A percentile compares a stretch with the other conserved stretches of the same genome.
Evolutionary conservation across 495 filamentous ascomycete genomes (phyloP).

Genomic region (Tuber aestivum): DNA sequence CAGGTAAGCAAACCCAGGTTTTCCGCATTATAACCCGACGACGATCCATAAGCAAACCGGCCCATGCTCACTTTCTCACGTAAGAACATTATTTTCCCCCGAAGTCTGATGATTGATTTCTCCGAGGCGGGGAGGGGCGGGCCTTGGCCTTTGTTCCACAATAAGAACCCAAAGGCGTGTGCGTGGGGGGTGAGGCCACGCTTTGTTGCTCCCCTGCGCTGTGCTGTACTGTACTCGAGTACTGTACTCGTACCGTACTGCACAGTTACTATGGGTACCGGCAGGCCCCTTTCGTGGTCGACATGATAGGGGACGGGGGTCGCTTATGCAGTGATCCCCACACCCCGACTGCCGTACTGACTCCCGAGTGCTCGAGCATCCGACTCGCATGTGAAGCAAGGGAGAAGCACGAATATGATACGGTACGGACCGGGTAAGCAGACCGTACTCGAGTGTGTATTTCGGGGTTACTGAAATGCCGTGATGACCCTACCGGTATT

Average conservation of each 20-base stretch:
- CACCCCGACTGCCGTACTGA: neutral
- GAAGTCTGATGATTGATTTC: neutral
- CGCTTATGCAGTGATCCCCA: neutral
- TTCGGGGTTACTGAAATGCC: neutral
- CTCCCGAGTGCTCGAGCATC: neutral
- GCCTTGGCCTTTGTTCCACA: neutral
- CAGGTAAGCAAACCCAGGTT: conserved; percentile 1
- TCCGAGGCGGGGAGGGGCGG: neutral
- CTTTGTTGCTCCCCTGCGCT: neutral
- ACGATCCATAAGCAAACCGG: neutral
- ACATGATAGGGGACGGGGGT: neutral
- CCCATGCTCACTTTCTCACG: conserved; percentile 1
- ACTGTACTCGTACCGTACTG: no score
- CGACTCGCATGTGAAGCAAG: neutral
- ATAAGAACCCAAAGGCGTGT: neutral
- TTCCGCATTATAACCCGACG: neutral
- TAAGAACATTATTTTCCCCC: conserved; percentile 4
- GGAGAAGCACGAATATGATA: no score
- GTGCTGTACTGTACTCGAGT: no score
- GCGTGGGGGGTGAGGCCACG: neutral
- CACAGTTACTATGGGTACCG: no score
- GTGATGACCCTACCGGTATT: neutral
- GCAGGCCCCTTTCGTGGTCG: neutral
- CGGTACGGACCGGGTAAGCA: neutral
- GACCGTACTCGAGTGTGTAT: neutral